Percentiles rank a stretch among this genome's conserved stretches.
Evolutionary conservation across 1,139 yeast genomes (phyloP).

Genomic region (Lodderomyces parapsilosis): DNA sequence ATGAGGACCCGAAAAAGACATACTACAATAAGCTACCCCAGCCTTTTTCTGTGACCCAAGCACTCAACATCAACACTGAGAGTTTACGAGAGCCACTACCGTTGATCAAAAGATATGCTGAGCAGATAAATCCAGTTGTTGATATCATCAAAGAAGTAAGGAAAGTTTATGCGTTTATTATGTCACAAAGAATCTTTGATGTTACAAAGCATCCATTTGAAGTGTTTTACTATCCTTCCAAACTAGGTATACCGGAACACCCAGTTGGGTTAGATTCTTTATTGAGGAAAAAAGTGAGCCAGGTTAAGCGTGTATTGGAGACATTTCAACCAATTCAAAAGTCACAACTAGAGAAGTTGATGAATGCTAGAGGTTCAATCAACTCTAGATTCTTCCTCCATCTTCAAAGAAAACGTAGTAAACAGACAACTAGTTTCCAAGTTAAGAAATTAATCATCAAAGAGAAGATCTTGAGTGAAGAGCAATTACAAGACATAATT

Average conservation of each 20-base stretch:
- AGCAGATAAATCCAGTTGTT: conserved; percentile 1
- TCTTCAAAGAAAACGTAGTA: conserved; percentile 22
- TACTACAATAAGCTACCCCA: not conserved
- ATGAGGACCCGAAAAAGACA: conserved; percentile 1
- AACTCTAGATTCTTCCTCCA: conserved; percentile 30
- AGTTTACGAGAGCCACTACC: conserved; percentile 1
- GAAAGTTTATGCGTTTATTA: conserved; percentile 24
- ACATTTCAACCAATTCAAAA: conserved; percentile 24
- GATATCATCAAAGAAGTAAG: conserved; percentile 14
- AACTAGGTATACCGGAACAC: conserved; percentile 34
- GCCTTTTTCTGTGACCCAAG: conserved; percentile 13
- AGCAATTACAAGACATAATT: conserved; percentile 28
- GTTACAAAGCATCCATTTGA: conserved; percentile 31
- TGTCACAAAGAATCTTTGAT: conserved; percentile 20
- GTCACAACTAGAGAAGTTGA: conserved; percentile 15
- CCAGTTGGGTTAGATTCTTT: conserved; percentile 26
- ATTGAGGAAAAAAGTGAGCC: conserved; percentile 24
- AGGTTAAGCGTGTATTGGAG: conserved; percentile 21
- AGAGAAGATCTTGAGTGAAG: conserved; percentile 30
- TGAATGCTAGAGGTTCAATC: not conserved
- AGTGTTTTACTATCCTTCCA: conserved; percentile 31
- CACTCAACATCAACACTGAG: not conserved
- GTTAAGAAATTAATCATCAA: conserved; percentile 23
- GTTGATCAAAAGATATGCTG: conserved; percentile 4
- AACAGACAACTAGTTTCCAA: conserved; percentile 13